A percentile compares a stretch with the other conserved stretches of the same genome.
Conservation (phyloP, 2,329 filamentous ascomycete genomes). For the Botrytis tulipae region DNA sequence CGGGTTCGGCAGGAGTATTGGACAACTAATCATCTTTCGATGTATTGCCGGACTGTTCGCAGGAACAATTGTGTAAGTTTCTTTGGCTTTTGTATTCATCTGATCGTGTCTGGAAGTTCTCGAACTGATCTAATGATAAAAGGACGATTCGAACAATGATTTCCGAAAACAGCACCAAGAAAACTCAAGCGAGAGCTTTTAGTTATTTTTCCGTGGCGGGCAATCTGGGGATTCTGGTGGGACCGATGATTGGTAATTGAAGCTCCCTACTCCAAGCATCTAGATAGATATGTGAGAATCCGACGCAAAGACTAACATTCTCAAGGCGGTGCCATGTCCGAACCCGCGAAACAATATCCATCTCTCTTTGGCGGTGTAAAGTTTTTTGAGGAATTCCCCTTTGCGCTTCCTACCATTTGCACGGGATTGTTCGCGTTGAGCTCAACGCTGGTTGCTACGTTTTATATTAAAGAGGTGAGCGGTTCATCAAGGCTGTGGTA, state of each 20-base stretch:
- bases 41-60: conserved; percentile 72
- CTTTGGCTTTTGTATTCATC: neutral
- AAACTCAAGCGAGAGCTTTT: conserved; percentile 71
- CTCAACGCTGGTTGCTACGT: conserved; percentile 49
- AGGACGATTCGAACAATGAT: conserved; percentile 71
- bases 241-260: conserved; percentile 48
- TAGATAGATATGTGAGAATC: conserved; percentile 33
- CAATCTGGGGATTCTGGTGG: conserved; percentile 72
- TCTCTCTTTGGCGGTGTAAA: conserved; percentile 51
- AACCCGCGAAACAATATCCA: conserved; percentile 64
- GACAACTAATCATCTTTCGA: conserved; percentile 72
- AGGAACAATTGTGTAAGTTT: conserved; percentile 61
- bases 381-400: conserved; percentile 65
- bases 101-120: neutral
- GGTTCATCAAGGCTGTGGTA: neutral
- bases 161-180: conserved; percentile 65
- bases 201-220: conserved; percentile 73
- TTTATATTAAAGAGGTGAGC: conserved; percentile 59
- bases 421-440: conserved; percentile 54
- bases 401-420: conserved; percentile 61
- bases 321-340: conserved; percentile 63
- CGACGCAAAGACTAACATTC: conserved; percentile 17
- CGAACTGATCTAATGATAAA: neutral
- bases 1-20: conserved; percentile 63
- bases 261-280: too few species aligned